A percentile compares a stretch with the other conserved stretches of the same genome.
Conservation (phyloP, 2,329 filamentous ascomycete species). For the Clarireedia homoeocarpa region DNA sequence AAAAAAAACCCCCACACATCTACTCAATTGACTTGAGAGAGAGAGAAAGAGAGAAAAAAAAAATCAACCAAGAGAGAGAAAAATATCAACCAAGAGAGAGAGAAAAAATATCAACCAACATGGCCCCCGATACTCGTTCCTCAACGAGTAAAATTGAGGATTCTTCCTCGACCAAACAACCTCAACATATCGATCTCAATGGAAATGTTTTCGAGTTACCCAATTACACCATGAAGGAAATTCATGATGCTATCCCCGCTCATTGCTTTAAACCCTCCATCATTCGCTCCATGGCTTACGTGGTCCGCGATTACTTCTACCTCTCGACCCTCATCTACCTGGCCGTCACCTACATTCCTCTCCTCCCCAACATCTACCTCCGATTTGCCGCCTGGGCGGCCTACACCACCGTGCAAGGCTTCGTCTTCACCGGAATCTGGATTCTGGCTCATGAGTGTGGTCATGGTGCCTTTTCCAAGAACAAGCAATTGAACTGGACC, state of each 20-base stretch:
- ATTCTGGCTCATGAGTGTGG: constrained; percentile 66
- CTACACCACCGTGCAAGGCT: constrained; percentile 59
- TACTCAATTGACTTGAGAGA: neutral
- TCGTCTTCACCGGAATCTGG: constrained; percentile 63
- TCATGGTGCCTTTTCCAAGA: constrained; percentile 58
- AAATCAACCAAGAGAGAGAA: neutral
- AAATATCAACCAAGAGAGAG: neutral
- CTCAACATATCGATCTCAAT: constrained; percentile 28
- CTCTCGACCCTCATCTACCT: constrained; percentile 37
- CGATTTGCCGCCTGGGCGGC: constrained; percentile 46
- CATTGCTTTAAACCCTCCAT: constrained; percentile 56
- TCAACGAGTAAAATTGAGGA: neutral
- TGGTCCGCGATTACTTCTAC: constrained; percentile 49
- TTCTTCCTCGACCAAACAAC: neutral
- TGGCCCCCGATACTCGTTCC: constrained; percentile 2
- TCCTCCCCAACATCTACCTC: constrained; percentile 37
- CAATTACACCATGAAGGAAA: constrained; percentile 31
- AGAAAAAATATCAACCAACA: neutral
- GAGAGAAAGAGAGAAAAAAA: neutral
- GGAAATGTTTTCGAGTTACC: constrained; percentile 29
- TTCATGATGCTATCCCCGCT: constrained; percentile 45
- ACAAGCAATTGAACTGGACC: constrained; percentile 50
- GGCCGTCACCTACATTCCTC: constrained; percentile 46
- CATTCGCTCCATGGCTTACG: constrained; percentile 46
- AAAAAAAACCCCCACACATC: too few species aligned